These are phyloP conservation scores for Phyllosticta citrichinensis DNA, from an alignment of 2,329 filamentous ascomycete species.

Conservation along the genomic window DNA sequence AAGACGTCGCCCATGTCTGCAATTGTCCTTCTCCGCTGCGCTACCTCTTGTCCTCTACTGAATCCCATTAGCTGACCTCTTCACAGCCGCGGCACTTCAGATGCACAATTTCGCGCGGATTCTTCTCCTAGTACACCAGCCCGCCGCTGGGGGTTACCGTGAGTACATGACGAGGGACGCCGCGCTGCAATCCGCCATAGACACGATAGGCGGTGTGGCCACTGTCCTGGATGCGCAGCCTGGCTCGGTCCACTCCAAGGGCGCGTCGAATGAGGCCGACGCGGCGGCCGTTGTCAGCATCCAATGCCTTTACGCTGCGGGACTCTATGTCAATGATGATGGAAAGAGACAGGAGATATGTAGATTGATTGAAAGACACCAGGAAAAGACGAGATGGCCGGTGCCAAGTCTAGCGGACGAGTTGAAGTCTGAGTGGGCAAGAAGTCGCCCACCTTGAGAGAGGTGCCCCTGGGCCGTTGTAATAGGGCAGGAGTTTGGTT, in stretches of 20 bases:
- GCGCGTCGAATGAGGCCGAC: not conserved
- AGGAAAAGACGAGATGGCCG: slow-evolving; percentile 8
- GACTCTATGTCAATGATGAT: slow-evolving; percentile 16
- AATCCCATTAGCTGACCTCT: slow-evolving; percentile 21
- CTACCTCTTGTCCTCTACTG: not conserved
- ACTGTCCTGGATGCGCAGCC: slow-evolving; percentile 7
- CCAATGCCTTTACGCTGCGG: slow-evolving; percentile 11
- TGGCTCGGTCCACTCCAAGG: not conserved
- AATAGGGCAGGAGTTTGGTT: not conserved
- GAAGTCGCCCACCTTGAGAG: slow-evolving; percentile 2
- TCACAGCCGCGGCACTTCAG: slow-evolving; percentile 38
- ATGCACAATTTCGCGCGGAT: slow-evolving; percentile 44
- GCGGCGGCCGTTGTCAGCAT: slow-evolving; percentile 7
- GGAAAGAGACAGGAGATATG: slow-evolving; percentile 17
- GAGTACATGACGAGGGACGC: slow-evolving; percentile 38
- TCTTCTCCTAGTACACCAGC: slow-evolving; percentile 43
- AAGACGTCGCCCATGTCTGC: not conserved
- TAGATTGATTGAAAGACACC: slow-evolving; percentile 17
- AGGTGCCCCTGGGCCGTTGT: not conserved
- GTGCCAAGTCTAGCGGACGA: slow-evolving; percentile 6
- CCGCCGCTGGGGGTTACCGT: slow-evolving; percentile 39
- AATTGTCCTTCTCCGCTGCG: not conserved
- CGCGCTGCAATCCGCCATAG: slow-evolving; percentile 37
- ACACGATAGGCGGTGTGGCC: slow-evolving; percentile 17
- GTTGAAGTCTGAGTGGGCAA: slow-evolving; percentile 5